Evolutionary conservation across 345 rosid genomes (phyloP).

Genomic region (Limnanthes douglasii): DNA sequence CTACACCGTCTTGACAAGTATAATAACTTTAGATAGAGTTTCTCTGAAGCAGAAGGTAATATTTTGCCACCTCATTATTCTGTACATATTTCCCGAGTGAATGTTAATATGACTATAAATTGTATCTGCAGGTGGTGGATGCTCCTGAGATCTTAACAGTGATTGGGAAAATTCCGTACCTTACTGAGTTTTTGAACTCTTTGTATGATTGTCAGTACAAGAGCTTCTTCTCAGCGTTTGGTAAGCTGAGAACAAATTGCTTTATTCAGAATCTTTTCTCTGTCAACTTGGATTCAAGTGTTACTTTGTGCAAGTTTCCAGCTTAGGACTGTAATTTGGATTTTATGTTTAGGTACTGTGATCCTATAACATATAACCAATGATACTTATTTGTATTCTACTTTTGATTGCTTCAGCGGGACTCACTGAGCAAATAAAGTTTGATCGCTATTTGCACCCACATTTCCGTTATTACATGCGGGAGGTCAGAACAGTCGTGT

Average conservation of each 20-base stretch:
- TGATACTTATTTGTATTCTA: not conserved
- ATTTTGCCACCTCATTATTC: slow-evolving; percentile 1
- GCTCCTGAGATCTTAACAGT: slow-evolving; percentile 99
- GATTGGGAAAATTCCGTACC: slow-evolving; percentile 79
- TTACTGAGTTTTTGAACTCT: slow-evolving; percentile 88
- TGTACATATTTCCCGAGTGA: not conserved
- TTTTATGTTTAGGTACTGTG: not conserved
- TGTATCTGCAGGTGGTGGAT: slow-evolving; percentile 68
- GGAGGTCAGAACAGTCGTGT: slow-evolving; percentile 85
- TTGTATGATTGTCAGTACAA: slow-evolving; percentile 88
- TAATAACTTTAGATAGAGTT: slow-evolving; percentile 91
- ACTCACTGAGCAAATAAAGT: slow-evolving; percentile 67
- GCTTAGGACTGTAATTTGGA: not conserved
- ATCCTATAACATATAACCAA: not conserved
- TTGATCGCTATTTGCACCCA: slow-evolving; percentile 80
- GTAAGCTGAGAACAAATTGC: slow-evolving; percentile 24
- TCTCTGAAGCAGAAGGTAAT: slow-evolving; percentile 94
- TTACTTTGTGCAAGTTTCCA: too few species aligned
- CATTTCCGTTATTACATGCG: slow-evolving; percentile 99
- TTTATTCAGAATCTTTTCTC: not conserved
- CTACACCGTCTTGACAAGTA: slow-evolving; percentile 90
- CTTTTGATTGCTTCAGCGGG: slow-evolving; percentile 37
- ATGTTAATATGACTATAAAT: slow-evolving; percentile 2
- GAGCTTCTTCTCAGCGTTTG: slow-evolving; percentile 84
- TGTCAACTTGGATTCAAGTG: not conserved